These are phyloP conservation scores for Nissolia schottii DNA, from an alignment of 306 rosid genomes.

Conservation along the genomic window DNA sequence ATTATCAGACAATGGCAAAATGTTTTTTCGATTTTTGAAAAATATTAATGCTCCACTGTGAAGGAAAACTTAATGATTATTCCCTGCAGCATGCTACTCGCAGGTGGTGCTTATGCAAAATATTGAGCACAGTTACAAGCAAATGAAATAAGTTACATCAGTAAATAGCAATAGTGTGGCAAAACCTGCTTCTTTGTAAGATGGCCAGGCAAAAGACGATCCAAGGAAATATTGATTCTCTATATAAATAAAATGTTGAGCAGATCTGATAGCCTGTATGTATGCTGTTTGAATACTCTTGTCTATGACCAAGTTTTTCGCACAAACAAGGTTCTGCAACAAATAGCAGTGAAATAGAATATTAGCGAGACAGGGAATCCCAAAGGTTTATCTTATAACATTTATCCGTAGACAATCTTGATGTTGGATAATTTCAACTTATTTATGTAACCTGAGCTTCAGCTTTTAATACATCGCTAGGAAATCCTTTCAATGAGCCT, in stretches of 20 bases:
- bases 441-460: constrained; percentile 51
- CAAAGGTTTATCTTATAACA: neutral
- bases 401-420: neutral
- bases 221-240: constrained; percentile 97
- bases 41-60: too few relatives aligned
- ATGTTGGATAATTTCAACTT: neutral
- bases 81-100: too few relatives aligned
- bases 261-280: constrained; percentile 84
- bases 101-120: too few relatives aligned
- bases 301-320: constrained; percentile 87
- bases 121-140: constrained; percentile 6
- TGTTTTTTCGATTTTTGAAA: too few relatives aligned
- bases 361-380: constrained; percentile 19
- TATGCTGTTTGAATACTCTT: constrained; percentile 93
- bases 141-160: constrained; percentile 27
- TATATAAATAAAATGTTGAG: constrained; percentile 85
- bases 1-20: neutral
- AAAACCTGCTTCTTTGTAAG: constrained; percentile 85
- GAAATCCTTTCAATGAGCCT: constrained; percentile 97
- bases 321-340: constrained; percentile 85
- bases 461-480: constrained; percentile 59
- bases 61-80: neutral
- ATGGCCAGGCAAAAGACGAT: constrained; percentile 90
- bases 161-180: constrained; percentile 14
- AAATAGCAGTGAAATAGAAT: constrained; percentile 20